A percentile compares a stretch with the other conserved stretches of the same genome.
These are phyloP conservation scores for Phytophthora tubulina DNA, from an alignment of 352 stramenopile genomes.

Conservation along the genomic window DNA sequence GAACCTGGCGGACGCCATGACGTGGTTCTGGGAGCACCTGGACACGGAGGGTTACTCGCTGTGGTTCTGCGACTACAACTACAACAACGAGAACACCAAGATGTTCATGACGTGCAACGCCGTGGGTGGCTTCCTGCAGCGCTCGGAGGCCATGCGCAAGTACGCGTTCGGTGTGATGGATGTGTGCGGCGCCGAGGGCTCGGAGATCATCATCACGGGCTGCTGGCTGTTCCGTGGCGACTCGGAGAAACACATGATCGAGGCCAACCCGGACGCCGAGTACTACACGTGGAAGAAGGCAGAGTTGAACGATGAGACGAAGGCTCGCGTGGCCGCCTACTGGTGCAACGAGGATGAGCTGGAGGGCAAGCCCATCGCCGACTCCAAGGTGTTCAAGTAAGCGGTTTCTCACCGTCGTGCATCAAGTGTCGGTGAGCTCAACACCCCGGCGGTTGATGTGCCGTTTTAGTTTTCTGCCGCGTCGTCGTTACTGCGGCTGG, in stretches of 20 bases:
- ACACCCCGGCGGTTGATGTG: no score
- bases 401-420: not conserved
- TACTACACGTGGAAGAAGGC: conserved; percentile 94
- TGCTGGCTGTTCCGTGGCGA: conserved; percentile 93
- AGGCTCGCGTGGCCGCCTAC: conserved; percentile 86
- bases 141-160: conserved; percentile 93
- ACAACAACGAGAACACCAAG: conserved; percentile 94
- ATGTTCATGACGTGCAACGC: conserved; percentile 96
- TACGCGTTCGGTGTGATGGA: conserved; percentile 93
- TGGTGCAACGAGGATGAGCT: conserved; percentile 92
- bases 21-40: conserved; percentile 92
- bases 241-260: conserved; percentile 87
- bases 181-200: conserved; percentile 69
- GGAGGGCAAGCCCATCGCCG: conserved; percentile 90
- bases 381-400: conserved; percentile 97
- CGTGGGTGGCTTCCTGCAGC: conserved; percentile 93
- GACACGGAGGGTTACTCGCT: conserved; percentile 92
- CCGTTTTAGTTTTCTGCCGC: not conserved
- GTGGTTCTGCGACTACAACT: conserved; percentile 94
- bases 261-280: conserved; percentile 93
- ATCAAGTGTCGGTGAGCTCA: conserved; percentile 15
- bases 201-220: conserved; percentile 90
- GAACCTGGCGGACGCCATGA: conserved; percentile 86
- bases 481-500: not conserved
- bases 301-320: conserved; percentile 72